A percentile compares a stretch with the other conserved stretches of the same genome.
phyloP scores from a whole-genome alignment of 768 basidiomycete genomes.

The Clitopilus passeckerianus region DNA sequence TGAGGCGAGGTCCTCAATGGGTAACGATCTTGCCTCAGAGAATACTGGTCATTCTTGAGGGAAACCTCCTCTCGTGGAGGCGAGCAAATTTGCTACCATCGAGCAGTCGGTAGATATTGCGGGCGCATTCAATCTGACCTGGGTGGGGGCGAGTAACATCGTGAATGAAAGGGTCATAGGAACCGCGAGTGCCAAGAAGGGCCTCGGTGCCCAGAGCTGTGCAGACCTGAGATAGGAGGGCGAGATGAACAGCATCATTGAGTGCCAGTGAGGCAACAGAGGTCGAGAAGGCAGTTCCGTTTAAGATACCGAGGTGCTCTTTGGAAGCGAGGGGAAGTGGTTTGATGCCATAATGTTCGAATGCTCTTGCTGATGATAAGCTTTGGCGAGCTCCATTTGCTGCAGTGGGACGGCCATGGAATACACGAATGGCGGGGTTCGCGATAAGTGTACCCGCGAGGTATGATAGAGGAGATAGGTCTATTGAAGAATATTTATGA shows the following conservation, averaged over 20 bases:
- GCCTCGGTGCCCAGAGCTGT: constrained; percentile 1
- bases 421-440: constrained; percentile 15
- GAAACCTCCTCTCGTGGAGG: constrained; percentile 59
- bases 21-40: constrained; percentile 71
- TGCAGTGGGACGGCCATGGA: background rate
- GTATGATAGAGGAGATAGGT: constrained; percentile 50
- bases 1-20: constrained; percentile 68
- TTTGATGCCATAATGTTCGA: background rate
- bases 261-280: background rate
- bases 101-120: constrained; percentile 56
- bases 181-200: background rate
- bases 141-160: background rate
- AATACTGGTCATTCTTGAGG: constrained; percentile 62
- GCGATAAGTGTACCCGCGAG: constrained; percentile 56
- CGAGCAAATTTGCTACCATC: constrained; percentile 57
- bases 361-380: background rate
- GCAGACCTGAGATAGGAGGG: background rate
- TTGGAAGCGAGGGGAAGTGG: constrained; percentile 1
- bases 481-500: constrained; percentile 16
- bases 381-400: background rate
- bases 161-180: constrained; percentile 1
- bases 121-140: constrained; percentile 43
- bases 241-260: constrained; percentile 1
- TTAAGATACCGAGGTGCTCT: background rate
- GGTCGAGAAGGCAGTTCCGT: constrained; percentile 1